Conservation (phyloP, 2,329 filamentous ascomycete species). For the Pseudogymnoascus sp. region DNA sequence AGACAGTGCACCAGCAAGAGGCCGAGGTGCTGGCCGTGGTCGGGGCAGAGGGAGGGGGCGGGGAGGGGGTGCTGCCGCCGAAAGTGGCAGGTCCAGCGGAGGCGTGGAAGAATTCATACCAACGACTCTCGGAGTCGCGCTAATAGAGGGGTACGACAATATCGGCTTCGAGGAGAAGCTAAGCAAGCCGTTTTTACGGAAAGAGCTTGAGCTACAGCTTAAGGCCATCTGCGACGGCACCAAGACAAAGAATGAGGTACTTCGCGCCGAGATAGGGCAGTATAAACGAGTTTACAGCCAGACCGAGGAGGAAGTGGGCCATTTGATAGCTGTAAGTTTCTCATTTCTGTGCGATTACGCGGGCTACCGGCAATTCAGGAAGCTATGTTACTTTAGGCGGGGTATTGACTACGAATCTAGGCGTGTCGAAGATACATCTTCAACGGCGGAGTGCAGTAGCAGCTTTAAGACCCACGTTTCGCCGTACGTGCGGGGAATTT, state of each 20-base stretch:
- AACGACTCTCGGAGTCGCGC: conserved; percentile 79
- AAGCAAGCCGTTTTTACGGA: conserved; percentile 89
- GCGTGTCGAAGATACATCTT: conserved; percentile 4
- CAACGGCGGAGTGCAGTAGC: not conserved
- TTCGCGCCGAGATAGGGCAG: conserved; percentile 75
- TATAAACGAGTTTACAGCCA: conserved; percentile 82
- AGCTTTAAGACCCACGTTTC: not conserved
- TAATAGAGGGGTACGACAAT: conserved; percentile 90
- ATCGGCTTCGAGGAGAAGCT: conserved; percentile 90
- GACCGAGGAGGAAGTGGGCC: conserved; percentile 66
- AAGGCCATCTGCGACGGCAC: conserved; percentile 89
- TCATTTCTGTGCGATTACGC: conserved; percentile 1
- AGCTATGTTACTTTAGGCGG: not conserved
- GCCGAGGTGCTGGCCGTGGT: conserved; percentile 28
- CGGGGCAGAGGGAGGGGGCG: conserved; percentile 22
- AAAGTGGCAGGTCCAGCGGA: conserved; percentile 37
- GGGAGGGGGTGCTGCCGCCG: conserved; percentile 32
- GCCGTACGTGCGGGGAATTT: not conserved
- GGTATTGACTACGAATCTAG: conserved; percentile 2
- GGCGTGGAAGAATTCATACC: conserved; percentile 80
- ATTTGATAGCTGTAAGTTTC: conserved; percentile 51
- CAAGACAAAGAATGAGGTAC: conserved; percentile 63
- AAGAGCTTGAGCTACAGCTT: conserved; percentile 98
- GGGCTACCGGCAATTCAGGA: not conserved
- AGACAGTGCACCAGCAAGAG: conserved; percentile 28